A percentile compares a stretch with the other conserved stretches of the same genome.
Evolutionary conservation across 495 filamentous ascomycete species (phyloP).

Genomic region (Penicillium coffeae): DNA sequence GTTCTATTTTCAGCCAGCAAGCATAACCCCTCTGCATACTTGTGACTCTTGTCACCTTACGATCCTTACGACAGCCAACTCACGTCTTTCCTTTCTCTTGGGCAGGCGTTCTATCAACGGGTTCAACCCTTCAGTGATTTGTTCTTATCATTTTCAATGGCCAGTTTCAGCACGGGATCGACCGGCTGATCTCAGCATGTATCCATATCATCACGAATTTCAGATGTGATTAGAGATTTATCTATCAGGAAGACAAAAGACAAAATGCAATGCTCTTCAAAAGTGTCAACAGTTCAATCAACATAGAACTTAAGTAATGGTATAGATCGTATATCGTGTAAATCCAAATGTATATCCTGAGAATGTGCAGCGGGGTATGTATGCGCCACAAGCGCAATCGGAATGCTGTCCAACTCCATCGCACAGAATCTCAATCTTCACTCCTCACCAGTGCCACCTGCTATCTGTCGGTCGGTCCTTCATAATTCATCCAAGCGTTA

Average conservation of each 20-base stretch:
- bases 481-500: conserved; percentile 4
- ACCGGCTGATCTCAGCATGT: neutral
- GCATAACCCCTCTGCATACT: conserved; percentile 10
- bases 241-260: too few relatives aligned
- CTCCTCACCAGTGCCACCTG: neutral
- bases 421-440: conserved; percentile 1
- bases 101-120: conserved; percentile 12
- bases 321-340: neutral
- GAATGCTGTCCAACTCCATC: neutral
- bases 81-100: conserved; percentile 19
- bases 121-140: neutral
- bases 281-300: neutral
- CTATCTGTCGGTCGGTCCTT: neutral
- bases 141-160: neutral
- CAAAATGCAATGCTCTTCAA: neutral
- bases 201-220: neutral
- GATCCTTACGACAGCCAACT: conserved; percentile 23
- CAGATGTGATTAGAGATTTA: too few relatives aligned
- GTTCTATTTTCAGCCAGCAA: conserved; percentile 3
- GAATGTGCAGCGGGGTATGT: conserved; percentile 21
- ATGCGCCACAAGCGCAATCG: conserved; percentile 8
- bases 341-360: conserved; percentile 10
- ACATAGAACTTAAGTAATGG: neutral
- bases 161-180: neutral
- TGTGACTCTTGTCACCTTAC: conserved; percentile 19